These are phyloP conservation scores for Ophiocordyceps camponoti-leonardi DNA, from an alignment of 2,329 filamentous ascomycete species.

Conservation along the genomic window DNA sequence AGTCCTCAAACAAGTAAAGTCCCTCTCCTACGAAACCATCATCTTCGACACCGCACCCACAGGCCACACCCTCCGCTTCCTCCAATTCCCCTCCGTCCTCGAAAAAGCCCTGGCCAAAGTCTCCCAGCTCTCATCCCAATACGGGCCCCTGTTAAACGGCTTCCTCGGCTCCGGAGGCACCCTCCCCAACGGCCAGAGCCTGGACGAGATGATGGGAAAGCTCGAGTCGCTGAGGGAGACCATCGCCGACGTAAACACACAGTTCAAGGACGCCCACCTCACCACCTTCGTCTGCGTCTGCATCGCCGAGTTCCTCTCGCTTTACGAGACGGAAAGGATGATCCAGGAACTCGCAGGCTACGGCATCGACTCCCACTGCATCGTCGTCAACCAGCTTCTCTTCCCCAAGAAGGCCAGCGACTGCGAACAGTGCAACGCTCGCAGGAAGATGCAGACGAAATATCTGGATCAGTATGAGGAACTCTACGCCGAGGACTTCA, in stretches of 20 bases:
- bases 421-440: conserved; percentile 89
- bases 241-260: conserved; percentile 87
- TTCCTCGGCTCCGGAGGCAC: conserved; percentile 62
- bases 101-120: conserved; percentile 98
- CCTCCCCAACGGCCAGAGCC: conserved; percentile 80
- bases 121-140: conserved; percentile 82
- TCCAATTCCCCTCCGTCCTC: conserved; percentile 94
- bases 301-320: conserved; percentile 88
- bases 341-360: conserved; percentile 93
- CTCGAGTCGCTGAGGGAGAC: conserved; percentile 87
- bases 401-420: conserved; percentile 74
- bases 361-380: conserved; percentile 88
- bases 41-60: conserved; percentile 98
- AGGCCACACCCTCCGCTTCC: conserved; percentile 92
- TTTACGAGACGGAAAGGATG: conserved; percentile 99
- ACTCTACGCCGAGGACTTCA: conserved; percentile 88
- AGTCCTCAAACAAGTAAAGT: conserved; percentile 98
- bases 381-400: conserved; percentile 94
- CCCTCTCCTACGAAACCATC: conserved; percentile 95
- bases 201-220: conserved; percentile 85
- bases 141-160: conserved; percentile 88
- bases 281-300: conserved; percentile 98
- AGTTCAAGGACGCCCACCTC: conserved; percentile 92
- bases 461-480: conserved; percentile 98
- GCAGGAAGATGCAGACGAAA: conserved; percentile 98